Conservation (phyloP, 495 filamentous ascomycete species). For the Echria macrotheca region DNA sequence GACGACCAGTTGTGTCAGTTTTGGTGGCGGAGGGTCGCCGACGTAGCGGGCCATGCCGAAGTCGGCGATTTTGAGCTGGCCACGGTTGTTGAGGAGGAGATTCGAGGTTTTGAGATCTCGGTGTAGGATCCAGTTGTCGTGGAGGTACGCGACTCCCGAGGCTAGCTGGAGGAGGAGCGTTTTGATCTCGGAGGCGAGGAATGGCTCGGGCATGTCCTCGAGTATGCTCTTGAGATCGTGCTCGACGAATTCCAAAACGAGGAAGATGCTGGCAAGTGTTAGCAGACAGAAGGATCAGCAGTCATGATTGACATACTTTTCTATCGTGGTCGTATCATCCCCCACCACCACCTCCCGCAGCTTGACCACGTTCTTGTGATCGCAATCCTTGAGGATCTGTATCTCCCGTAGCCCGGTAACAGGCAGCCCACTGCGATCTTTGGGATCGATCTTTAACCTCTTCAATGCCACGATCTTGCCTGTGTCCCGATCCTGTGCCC, state of each 20-base stretch:
- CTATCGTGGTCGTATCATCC: conserved; percentile 54
- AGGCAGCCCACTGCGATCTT: conserved; percentile 73
- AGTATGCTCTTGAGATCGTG: conserved; percentile 94
- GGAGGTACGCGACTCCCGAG: conserved; percentile 78
- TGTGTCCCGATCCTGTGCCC: conserved; percentile 72
- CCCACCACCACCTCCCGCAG: conserved; percentile 85
- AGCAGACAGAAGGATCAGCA: conserved; percentile 9
- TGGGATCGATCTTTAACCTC: conserved; percentile 85
- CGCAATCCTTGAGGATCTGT: conserved; percentile 46
- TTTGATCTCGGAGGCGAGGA: conserved; percentile 89
- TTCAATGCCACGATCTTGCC: conserved; percentile 90
- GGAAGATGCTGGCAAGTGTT: conserved; percentile 60
- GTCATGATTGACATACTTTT: conserved; percentile 54
- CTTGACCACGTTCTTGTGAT: conserved; percentile 70
- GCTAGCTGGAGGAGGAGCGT: conserved; percentile 79
- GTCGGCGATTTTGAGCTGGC: conserved; percentile 92
- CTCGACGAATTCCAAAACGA: conserved; percentile 97
- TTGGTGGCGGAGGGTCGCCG: conserved; percentile 66
- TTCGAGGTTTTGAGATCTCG: conserved; percentile 97
- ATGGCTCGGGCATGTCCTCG: conserved; percentile 90
- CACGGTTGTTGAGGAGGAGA: conserved; percentile 90
- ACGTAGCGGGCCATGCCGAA: conserved; percentile 96
- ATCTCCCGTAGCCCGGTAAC: conserved; percentile 93
- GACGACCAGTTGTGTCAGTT: conserved; percentile 89
- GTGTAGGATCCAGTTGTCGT: conserved; percentile 89